phyloP scores from a whole-genome alignment of 768 basidiomycete genomes.

The Amanita fuliginea region DNA sequence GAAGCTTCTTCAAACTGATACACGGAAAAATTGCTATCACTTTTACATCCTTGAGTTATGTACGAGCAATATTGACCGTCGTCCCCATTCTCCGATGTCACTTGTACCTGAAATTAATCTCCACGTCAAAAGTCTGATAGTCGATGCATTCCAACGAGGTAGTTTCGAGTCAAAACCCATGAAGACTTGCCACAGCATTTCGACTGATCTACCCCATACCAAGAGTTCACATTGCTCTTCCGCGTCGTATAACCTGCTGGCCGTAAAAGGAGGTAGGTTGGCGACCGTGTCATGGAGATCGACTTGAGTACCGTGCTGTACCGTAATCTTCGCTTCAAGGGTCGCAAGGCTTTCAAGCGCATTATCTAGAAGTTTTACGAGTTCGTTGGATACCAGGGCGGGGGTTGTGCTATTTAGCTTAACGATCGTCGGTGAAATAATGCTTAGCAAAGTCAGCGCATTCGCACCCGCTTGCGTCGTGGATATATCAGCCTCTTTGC shows the following conservation, averaged over 20 bases:
- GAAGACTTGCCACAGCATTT: conserved; percentile 42
- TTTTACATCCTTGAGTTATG: neutral
- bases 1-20: too few species aligned
- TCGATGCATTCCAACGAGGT: conserved; percentile 40
- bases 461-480: neutral
- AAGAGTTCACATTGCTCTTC: conserved; percentile 17
- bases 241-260: conserved; percentile 25
- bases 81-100: conserved; percentile 46
- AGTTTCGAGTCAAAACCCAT: conserved; percentile 27
- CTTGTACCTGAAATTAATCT: conserved; percentile 29
- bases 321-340: neutral
- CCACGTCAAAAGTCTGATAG: conserved; percentile 46
- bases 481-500: neutral
- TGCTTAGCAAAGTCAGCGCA: neutral
- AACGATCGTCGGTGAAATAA: neutral
- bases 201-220: conserved; percentile 41
- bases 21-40: too few species aligned
- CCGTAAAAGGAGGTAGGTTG: conserved; percentile 20
- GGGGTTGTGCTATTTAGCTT: neutral
- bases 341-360: neutral
- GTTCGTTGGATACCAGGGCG: neutral
- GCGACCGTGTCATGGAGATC: neutral
- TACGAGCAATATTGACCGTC: conserved; percentile 19
- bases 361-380: neutral
- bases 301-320: neutral